A percentile compares a stretch with the other conserved stretches of the same genome.
phyloP scores from a whole-genome alignment of 2,329 filamentous ascomycete species.

The Exophiala sp. region DNA sequence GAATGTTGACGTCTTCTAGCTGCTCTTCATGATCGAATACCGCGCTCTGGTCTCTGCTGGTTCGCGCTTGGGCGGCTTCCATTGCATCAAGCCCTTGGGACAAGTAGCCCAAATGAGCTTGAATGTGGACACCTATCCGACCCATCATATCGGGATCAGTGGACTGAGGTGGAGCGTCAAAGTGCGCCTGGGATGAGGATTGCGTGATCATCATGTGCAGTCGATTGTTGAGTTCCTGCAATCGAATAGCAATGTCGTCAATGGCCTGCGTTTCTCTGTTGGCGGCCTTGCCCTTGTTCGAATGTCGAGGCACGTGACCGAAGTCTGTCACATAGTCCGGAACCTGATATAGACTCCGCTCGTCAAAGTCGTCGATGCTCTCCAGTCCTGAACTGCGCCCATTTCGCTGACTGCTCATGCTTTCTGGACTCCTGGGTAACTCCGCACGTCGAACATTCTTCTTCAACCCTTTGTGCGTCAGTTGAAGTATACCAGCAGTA shows the following conservation, averaged over 20 bases:
- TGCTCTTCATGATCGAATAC: conserved; percentile 50
- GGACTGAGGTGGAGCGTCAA: conserved; percentile 37
- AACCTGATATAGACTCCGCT: conserved; percentile 68
- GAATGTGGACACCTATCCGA: conserved; percentile 22
- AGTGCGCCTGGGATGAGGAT: conserved; percentile 35
- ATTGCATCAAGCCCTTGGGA: conserved; percentile 63
- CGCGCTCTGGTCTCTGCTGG: conserved; percentile 31
- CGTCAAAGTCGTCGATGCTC: conserved; percentile 68
- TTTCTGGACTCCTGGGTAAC: conserved; percentile 71
- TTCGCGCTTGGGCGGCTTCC: conserved; percentile 53
- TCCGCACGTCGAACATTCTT: conserved; percentile 50
- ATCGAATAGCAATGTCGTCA: conserved; percentile 59
- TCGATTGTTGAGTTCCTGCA: conserved; percentile 65
- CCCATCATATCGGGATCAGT: conserved; percentile 29
- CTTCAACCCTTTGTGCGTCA: conserved; percentile 75
- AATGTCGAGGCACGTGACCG: conserved; percentile 31
- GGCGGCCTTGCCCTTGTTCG: conserved; percentile 24
- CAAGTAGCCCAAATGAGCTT: conserved; percentile 66
- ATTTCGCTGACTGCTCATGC: conserved; percentile 45
- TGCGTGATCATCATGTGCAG: conserved; percentile 64
- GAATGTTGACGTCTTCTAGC: conserved; percentile 61
- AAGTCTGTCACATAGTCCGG: conserved; percentile 62
- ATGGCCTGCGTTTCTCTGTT: conserved; percentile 35
- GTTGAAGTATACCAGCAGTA: conserved; percentile 85
- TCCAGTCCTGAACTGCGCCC: conserved; percentile 52